Evolutionary conservation across 257 asterid species (phyloP).

Genomic region (Primulina eburnea): DNA sequence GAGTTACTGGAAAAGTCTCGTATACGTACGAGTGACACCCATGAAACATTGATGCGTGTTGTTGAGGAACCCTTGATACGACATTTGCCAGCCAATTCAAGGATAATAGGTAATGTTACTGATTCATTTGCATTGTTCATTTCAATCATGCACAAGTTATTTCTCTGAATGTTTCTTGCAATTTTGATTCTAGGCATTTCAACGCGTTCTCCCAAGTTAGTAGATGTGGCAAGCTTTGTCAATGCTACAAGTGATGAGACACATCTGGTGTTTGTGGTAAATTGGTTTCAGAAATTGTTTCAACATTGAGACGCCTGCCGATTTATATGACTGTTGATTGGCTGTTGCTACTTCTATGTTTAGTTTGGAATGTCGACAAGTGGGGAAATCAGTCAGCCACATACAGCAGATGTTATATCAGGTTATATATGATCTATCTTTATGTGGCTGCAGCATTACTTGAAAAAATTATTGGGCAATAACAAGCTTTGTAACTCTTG

Average conservation of each 20-base stretch:
- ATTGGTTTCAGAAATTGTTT: neutral
- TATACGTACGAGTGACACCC: neutral
- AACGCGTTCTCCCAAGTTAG: neutral
- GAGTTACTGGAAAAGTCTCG: neutral
- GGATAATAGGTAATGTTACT: neutral
- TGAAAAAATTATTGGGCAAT: too few species aligned
- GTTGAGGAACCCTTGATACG: neutral
- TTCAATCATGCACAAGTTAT: neutral
- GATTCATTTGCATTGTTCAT: neutral
- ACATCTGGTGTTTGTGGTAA: neutral
- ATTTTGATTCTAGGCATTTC: neutral
- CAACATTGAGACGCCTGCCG: neutral
- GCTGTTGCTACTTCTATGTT: neutral
- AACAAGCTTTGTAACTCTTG: too few species aligned
- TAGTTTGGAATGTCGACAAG: neutral
- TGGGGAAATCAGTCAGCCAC: neutral
- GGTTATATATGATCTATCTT: neutral
- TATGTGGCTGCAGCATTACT: too few species aligned
- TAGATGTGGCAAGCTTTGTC: neutral
- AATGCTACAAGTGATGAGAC: neutral
- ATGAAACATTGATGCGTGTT: neutral
- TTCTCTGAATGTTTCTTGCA: neutral
- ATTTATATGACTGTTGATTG: neutral
- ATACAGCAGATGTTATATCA: slow-evolving; percentile 2
- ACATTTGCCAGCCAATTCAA: neutral